phyloP scores from a whole-genome alignment of 2,329 filamentous ascomycete species.

The Berkeleyomyces rouxiae region DNA sequence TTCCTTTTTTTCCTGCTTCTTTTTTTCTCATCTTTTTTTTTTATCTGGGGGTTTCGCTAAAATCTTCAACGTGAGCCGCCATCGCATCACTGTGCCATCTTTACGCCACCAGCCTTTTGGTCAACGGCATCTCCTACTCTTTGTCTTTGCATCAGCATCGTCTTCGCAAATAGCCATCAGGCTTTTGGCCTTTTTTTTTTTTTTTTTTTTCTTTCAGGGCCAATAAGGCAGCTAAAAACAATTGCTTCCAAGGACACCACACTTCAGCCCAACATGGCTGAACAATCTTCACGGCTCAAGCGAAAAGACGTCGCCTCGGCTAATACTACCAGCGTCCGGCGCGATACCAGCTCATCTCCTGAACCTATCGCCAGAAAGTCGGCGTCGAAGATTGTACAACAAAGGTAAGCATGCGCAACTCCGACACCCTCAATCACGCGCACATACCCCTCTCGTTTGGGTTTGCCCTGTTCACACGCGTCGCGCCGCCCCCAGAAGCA shows the following conservation, averaged over 20 bases:
- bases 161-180: background rate
- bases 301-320: background rate
- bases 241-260: background rate
- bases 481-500: background rate
- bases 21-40: background rate
- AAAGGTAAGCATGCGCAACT: background rate
- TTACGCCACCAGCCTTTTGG: background rate
- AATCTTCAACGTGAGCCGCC: too few species aligned
- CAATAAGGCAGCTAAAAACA: background rate
- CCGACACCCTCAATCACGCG: background rate
- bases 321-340: background rate
- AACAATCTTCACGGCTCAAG: background rate
- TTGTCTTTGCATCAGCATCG: background rate
- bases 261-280: background rate
- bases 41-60: background rate
- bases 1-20: background rate
- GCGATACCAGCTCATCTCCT: background rate
- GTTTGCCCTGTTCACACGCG: background rate
- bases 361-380: background rate
- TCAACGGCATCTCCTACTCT: background rate
- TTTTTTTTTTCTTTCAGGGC: background rate
- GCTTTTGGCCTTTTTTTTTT: background rate
- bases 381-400: background rate
- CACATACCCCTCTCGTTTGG: background rate
- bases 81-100: background rate